Evolutionary conservation across 495 filamentous ascomycete genomes (phyloP), one percentile per base, ranked within the genome.

Genomic region (Neurospora sp.): DNA sequence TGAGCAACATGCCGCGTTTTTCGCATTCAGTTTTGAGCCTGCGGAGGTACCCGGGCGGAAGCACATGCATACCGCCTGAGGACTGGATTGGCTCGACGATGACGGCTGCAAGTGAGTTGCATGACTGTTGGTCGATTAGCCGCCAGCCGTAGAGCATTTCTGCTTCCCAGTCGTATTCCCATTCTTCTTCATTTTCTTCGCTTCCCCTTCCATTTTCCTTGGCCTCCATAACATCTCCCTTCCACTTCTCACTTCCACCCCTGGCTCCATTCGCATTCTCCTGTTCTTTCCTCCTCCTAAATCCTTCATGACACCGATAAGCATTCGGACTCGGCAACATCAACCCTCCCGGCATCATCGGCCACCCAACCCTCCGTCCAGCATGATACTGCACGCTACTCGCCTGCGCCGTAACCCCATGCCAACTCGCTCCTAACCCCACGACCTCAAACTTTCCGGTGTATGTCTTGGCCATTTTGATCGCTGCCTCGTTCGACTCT

Each of bases 371-470:
- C 40, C 79, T 83, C 6, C 87, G 76, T 7, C 85, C 84, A 40
- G 81, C 78, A 12, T 84, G 83, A 75, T 86, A 89, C 6, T 83
- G 84, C 0, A 83, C 84, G 6, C 80, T 81, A 3, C 76, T 74
- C 4, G 86, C 79, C 8, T 80, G 82, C 1, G 81, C 80, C 0
- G 85, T 87, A 40, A 87, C 76, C 7, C 88, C 88, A 70, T 90
- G 87, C 79, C 84, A 90, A 37, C 83, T 85, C 6, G 84, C 84
- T 14, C 78, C 80, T 6, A 89, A 78, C 0, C 82, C 87, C 22
- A 89, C 84, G 69, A 90, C 81, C 74, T 89, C 87, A 68, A 83
- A 89, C 37, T 86, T 86, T 1, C 87, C 87, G 1, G 87, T 89
- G 70, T 84, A 87, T 7, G 80, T 73, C 73, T 89, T 89, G 22